These are phyloP conservation scores for Macrophomina phaseolina DNA, from an alignment of 2,329 filamentous ascomycete species.

Conservation along the genomic window DNA sequence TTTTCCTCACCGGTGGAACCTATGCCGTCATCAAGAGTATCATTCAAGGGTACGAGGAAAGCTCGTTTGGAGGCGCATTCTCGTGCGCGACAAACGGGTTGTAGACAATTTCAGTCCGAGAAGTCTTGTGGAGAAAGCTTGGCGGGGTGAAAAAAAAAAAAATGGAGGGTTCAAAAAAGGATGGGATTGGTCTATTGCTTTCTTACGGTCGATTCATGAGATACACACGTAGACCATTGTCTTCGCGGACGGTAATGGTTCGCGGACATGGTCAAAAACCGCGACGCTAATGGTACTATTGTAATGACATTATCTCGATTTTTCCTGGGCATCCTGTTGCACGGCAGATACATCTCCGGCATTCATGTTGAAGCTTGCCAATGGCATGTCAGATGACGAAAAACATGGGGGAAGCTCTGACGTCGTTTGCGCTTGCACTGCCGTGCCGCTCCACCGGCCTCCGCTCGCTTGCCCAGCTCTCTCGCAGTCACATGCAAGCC, in stretches of 20 bases:
- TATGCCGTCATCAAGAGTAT: constrained; percentile 76
- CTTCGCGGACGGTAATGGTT: neutral
- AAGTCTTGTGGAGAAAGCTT: too few species aligned
- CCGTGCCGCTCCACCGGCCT: constrained; percentile 12
- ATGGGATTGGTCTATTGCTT: neutral
- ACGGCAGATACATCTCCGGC: neutral
- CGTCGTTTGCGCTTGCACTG: neutral
- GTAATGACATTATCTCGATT: neutral
- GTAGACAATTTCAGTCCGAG: constrained; percentile 36
- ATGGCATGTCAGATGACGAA: constrained; percentile 5
- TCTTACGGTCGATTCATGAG: neutral
- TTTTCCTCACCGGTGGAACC: constrained; percentile 82
- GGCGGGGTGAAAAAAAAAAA: neutral
- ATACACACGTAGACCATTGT: neutral
- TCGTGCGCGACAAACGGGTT: constrained; percentile 73
- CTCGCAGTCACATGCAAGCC: constrained; percentile 23
- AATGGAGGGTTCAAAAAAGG: neutral
- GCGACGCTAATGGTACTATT: constrained; percentile 7
- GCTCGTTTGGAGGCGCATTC: constrained; percentile 73
- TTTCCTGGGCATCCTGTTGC: neutral
- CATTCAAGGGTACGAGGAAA: constrained; percentile 70
- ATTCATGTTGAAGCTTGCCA: neutral
- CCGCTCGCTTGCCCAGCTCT: neutral
- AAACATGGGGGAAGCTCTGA: constrained; percentile 23
- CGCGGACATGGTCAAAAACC: neutral